Evolutionary conservation across 495 filamentous ascomycete genomes (phyloP), one percentile per base, ranked within the genome.

Genomic region (Neurospora cerealis): DNA sequence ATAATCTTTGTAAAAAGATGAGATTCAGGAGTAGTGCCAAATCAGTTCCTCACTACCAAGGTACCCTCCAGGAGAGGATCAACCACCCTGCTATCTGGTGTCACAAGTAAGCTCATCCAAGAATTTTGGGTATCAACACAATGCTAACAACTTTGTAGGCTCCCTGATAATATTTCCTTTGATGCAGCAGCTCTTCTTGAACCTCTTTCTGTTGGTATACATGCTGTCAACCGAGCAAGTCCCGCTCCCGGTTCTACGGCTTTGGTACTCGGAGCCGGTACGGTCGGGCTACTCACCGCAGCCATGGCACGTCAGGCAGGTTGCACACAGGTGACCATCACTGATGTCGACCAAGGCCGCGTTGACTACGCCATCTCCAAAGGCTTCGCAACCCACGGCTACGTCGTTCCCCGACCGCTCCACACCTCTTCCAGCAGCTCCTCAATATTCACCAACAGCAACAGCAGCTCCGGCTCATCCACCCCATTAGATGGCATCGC

Each of bases 1-100:
- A 98, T 81, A 98, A 97, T 79, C 91, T 98, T 70, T 98, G 95
- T 85, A 88, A 90, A 72, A 85, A 84, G 32, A 91, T 98, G 90
- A 86, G 86, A 39, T 98, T 98, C 81, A 86, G 94, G 80, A 92
- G 91, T 78, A 93, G 90, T 76, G 94, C 93, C 69, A 97, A 96
- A 81, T 86, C 86, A 46, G 90, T 90, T 75, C 94, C 94, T 44
- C 94, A 97, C 77, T 90, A 90, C 73, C 93, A 96, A 82, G 94
- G 94, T 32, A 97, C 94, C n/a, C 86, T 97, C 40, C 95, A 96
- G 83, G 92, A 94, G 75, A 86, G 88, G 70, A 94, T 96, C 74
- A 97, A 97, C 82, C 93, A 97, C 82, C 93, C 93, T 0, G 93
- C 93, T 11, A 83, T 80, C 42, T 93, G 91, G 90, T 92, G 90